Conservation (phyloP, 176 grass and related monocot species). For the Bothriochloa decipiens region DNA sequence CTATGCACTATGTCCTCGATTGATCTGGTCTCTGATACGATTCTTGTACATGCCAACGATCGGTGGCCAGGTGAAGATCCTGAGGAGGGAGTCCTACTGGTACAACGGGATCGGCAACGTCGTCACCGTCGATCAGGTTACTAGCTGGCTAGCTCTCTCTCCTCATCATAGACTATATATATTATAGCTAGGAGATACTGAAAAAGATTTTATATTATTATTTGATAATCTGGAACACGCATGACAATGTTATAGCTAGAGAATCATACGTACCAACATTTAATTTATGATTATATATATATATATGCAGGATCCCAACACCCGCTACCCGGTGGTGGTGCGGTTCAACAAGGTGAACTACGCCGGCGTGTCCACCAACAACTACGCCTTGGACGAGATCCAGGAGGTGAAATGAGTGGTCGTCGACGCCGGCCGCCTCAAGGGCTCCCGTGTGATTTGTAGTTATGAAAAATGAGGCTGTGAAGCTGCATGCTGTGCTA, state of each 20-base stretch:
- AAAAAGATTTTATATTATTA: too few species aligned
- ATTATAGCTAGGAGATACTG: background rate
- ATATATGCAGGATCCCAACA: conserved; percentile 73
- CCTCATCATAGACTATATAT: background rate
- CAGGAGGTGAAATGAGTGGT: conserved; percentile 64
- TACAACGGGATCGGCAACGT: conserved; percentile 84
- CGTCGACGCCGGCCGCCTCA: background rate
- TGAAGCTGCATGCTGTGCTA: conserved; percentile 12
- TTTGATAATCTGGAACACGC: background rate
- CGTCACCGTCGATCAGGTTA: conserved; percentile 86
- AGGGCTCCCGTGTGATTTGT: background rate
- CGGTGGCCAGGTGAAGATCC: conserved; percentile 80
- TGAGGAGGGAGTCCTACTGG: conserved; percentile 95
- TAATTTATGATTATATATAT: too few species aligned
- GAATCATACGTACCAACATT: too few species aligned
- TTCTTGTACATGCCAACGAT: background rate
- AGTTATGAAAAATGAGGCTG: conserved; percentile 17
- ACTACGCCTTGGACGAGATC: conserved; percentile 90
- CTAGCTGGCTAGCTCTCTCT: background rate
- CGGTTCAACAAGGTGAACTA: conserved; percentile 89
- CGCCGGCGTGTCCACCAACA: conserved; percentile 91
- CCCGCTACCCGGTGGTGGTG: conserved; percentile 82
- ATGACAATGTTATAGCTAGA: background rate
- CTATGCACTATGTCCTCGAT: background rate
- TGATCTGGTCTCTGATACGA: background rate